Conservation (phyloP, 208 protist species). For the Trypanosoma melophagium region DNA sequence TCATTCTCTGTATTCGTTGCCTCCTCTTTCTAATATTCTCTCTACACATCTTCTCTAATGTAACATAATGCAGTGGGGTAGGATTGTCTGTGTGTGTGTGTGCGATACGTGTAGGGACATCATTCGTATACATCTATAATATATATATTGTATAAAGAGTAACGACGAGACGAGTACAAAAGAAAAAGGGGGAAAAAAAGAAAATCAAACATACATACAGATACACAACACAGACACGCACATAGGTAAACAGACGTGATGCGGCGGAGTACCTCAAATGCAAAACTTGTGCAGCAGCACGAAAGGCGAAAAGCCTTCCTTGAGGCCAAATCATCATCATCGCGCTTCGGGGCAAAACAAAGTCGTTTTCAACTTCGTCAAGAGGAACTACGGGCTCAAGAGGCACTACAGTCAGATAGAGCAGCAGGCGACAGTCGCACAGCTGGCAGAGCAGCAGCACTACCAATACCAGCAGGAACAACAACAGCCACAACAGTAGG, state of each 20-base stretch:
- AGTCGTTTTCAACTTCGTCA: conserved; percentile 73
- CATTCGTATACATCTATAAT: too few species aligned
- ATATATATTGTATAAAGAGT: too few species aligned
- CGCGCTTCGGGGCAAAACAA: conserved; percentile 74
- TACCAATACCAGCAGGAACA: conserved; percentile 18
- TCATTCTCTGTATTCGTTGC: too few species aligned
- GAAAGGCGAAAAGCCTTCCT: conserved; percentile 38
- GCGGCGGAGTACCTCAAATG: conserved; percentile 45
- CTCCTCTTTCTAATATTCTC: too few species aligned
- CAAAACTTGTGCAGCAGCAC: conserved; percentile 49
- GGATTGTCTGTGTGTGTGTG: too few species aligned
- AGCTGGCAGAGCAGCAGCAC: not conserved
- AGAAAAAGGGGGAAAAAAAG: not conserved
- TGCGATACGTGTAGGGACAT: too few species aligned
- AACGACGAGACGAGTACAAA: not conserved
- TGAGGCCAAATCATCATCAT: conserved; percentile 42
- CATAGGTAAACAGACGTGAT: conserved; percentile 27
- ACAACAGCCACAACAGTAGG: conserved; percentile 4
- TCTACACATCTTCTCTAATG: too few species aligned
- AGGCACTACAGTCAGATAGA: conserved; percentile 24
- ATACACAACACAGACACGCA: too few species aligned
- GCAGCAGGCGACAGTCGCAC: not conserved
- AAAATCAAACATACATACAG: too few species aligned
- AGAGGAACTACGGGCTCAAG: conserved; percentile 62
- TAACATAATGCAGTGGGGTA: too few species aligned